Evolutionary conservation across 108 stramenopile genomes (phyloP).

Genomic region (Stephanodiscus minutulus): DNA sequence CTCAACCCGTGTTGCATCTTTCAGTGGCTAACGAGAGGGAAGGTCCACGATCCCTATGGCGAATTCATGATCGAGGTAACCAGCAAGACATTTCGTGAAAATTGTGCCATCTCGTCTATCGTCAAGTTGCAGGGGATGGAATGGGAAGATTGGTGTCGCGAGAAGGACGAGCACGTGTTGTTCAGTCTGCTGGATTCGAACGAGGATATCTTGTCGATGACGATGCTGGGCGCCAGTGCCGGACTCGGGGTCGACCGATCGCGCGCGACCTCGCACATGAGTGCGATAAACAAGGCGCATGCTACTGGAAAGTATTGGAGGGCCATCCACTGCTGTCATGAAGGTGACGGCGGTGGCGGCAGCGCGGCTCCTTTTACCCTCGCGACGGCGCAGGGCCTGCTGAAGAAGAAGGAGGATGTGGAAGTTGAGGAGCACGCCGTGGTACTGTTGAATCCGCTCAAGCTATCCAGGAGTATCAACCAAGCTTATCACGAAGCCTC

Average conservation of each 20-base stretch:
- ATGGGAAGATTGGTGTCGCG: constrained; percentile 57
- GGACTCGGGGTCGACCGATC: constrained; percentile 31
- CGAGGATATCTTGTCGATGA: constrained; percentile 16
- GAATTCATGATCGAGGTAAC: constrained; percentile 89
- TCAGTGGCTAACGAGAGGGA: constrained; percentile 81
- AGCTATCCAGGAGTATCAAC: constrained; percentile 67
- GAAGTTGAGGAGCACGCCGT: constrained; percentile 25
- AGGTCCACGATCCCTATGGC: constrained; percentile 81
- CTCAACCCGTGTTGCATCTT: not conserved
- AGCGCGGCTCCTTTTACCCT: not conserved
- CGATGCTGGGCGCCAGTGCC: constrained; percentile 12
- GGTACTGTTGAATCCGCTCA: constrained; percentile 43
- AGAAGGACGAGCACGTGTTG: constrained; percentile 62
- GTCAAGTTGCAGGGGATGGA: constrained; percentile 43
- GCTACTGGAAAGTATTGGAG: constrained; percentile 94
- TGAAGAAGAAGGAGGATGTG: constrained; percentile 8
- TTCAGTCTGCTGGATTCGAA: constrained; percentile 18
- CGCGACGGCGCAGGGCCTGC: not conserved
- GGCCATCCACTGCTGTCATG: constrained; percentile 76
- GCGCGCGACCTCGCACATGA: constrained; percentile 42
- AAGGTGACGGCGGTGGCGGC: not conserved
- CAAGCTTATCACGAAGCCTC: constrained; percentile 73
- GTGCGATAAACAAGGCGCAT: constrained; percentile 60
- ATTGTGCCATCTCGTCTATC: constrained; percentile 13
- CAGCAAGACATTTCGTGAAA: constrained; percentile 21